Conservation (phyloP, 2,329 filamentous ascomycete genomes). For the Monilinia laxa region DNA sequence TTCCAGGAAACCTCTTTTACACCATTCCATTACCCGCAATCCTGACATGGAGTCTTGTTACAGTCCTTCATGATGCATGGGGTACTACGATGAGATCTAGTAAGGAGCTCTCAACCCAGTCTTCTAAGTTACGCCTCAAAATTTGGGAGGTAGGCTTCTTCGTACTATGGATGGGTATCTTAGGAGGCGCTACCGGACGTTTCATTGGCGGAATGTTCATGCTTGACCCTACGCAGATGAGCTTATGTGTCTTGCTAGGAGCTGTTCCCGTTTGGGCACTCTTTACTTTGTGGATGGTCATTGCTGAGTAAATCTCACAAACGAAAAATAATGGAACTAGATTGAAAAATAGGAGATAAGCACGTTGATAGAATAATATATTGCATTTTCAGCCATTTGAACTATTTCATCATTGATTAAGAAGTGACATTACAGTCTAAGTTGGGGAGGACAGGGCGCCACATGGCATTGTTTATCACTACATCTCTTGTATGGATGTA, state of each 20-base stretch:
- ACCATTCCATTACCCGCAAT: neutral
- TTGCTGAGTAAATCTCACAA: neutral
- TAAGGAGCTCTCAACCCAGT: neutral
- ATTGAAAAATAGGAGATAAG: no score
- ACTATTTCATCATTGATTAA: no score
- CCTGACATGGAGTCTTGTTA: neutral
- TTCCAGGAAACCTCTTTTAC: neutral
- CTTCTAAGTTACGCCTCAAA: neutral
- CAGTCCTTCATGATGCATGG: neutral
- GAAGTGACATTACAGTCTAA: no score
- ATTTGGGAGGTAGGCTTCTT: neutral
- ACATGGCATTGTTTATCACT: no score
- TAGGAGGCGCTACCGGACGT: neutral
- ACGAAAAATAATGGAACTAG: no score
- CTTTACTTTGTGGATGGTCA: neutral
- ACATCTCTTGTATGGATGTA: no score
- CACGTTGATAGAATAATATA: no score
- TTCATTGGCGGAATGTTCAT: neutral
- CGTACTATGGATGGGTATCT: neutral
- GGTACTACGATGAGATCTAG: neutral
- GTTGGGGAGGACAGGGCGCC: no score
- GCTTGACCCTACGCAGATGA: neutral
- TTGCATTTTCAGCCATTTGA: no score
- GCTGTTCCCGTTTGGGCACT: neutral
- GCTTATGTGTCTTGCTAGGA: neutral